Evolutionary conservation across 176 grass and related monocot genomes (phyloP), one percentile per base, ranked within the genome.

Genomic region (Triticum timopheevii): DNA sequence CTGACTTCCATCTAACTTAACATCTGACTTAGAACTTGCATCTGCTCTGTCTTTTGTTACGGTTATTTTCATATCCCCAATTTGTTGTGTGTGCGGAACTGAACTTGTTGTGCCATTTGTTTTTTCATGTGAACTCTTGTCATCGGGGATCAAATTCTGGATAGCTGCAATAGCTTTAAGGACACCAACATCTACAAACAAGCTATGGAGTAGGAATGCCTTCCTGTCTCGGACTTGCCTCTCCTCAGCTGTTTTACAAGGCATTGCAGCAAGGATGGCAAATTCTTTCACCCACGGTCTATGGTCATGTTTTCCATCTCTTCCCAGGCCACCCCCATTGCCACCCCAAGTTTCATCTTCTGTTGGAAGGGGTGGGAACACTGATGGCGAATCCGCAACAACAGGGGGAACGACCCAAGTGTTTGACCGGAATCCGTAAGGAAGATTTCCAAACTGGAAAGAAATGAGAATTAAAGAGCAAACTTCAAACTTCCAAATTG

Each of bases 391-490:
- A 66, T 98, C 97, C 11, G 97, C 86, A 74, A 88, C 88, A 77
- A 91, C 77, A 28, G 97, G 94, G 73, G 94, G 90, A 81, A 93
- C 89, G 20, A 98, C 88, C 97, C 97, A 98, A 78, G 97, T 98
- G 87, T 98, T 98, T 91, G 97, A 93, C 89, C 97, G 90, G 79
- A 96, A 98, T 71, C 94, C 97, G 63, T 98, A 98, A 64, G 97
- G 97, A 69, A 98, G 97, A 87, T 98, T 98, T 80, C 97, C 97
- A 91, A 98, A 98, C 97, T 98, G 88, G 67, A 84, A 61, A 45
- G 27, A 15, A 83, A 79, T 39, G 10, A 8, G 23, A 80, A 69
- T 52, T 49, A 49, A 67, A 82, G 25, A 36, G 45, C 1, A n/a
- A 89, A 69, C 68, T 11, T 89, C 1, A 22, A 89, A 69, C 68